A percentile compares a stretch with the other conserved stretches of the same genome.
Conservation (phyloP, 2,329 filamentous ascomycete species). For the Beauveria sp. region DNA sequence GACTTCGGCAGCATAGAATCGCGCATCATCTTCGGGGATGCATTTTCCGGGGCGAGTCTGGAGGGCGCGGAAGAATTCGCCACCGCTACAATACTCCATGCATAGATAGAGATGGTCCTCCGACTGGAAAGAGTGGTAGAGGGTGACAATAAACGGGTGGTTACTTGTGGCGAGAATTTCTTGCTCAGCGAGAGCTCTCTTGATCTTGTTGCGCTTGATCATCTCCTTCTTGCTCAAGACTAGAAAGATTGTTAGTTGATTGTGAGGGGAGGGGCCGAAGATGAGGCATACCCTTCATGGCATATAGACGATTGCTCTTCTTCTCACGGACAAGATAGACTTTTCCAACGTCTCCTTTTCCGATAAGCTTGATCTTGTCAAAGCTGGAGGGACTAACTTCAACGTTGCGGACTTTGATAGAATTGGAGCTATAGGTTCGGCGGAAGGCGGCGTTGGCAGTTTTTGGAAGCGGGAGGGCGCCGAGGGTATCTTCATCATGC, state of each 20-base stretch:
- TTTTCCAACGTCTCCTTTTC: conserved; percentile 97
- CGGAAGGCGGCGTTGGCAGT: conserved; percentile 69
- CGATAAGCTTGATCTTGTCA: conserved; percentile 99
- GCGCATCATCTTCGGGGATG: conserved; percentile 90
- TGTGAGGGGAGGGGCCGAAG: neutral
- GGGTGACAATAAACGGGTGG: conserved; percentile 95
- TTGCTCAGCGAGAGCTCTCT: conserved; percentile 92
- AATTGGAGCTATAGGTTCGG: conserved; percentile 96
- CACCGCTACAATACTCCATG: conserved; percentile 99
- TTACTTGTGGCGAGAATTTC: conserved; percentile 98
- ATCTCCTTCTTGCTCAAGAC: conserved; percentile 99
- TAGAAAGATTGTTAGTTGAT: conserved; percentile 28
- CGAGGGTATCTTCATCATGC: conserved; percentile 44
- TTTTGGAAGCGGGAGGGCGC: conserved; percentile 55
- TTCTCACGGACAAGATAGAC: conserved; percentile 97
- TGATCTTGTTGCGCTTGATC: conserved; percentile 99
- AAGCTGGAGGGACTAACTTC: conserved; percentile 94
- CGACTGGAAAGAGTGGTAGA: conserved; percentile 98
- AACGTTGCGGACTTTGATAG: conserved; percentile 95
- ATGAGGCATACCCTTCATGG: conserved; percentile 79
- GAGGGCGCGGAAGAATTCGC: conserved; percentile 94
- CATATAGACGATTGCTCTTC: conserved; percentile 90
- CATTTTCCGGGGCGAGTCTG: conserved; percentile 97
- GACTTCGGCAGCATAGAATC: conserved; percentile 96
- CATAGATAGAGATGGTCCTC: conserved; percentile 98